Base-by-base conservation (phyloP, 805 yeast genomes). In the Zygoascus biomembranicola region DNA sequence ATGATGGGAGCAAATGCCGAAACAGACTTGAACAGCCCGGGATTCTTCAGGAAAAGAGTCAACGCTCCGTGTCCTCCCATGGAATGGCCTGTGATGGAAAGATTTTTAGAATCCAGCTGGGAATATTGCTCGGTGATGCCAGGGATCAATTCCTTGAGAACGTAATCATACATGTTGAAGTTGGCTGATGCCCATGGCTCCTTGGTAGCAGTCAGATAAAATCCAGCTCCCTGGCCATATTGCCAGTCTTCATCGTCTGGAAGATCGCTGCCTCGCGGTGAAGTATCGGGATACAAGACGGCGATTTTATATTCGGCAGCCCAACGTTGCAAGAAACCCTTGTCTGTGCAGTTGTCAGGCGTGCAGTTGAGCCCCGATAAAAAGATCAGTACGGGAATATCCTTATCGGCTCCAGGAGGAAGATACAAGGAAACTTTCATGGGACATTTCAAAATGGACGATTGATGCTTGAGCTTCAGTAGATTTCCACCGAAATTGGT, bases 51-150 rank as follows among this genome's bases (percentile, higher is more conserved):
- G 60, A 70, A 81, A n/a, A 82, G 73, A 56, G 85, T 72, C 56
- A 92, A 70, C 0, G 99, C 95, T 54, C 98, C 99, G 66, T 79
- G 88, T 0, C 99, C 99, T 50, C 99, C 99, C 98, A 94, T 94
- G 1, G 99, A 94, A 69, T 94, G 98, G 45, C 99, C 99, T n/a
- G 94, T 82, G 59, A 92, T 80, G 19, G 92, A 79, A 50, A 82
- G 77, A 43, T 78, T 83, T 42, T 71, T 66, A 26, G 61, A 39
- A 68, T 92, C 89, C 56, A 92, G 72, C 43, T 70, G 68, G 32
- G 58, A 49, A 52, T 67, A 70, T 51, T 72, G 66, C 32, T 65
- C 65, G 13, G 77, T 68, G 59, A 88, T 72, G 31, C 69, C 70
- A 23, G 70, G 69, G 41, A 84, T 84, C 55, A 92, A 75, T 66